Base-by-base conservation (phyloP, 2,329 filamentous ascomycete species). In the Cladophialophora psammophila region DNA sequence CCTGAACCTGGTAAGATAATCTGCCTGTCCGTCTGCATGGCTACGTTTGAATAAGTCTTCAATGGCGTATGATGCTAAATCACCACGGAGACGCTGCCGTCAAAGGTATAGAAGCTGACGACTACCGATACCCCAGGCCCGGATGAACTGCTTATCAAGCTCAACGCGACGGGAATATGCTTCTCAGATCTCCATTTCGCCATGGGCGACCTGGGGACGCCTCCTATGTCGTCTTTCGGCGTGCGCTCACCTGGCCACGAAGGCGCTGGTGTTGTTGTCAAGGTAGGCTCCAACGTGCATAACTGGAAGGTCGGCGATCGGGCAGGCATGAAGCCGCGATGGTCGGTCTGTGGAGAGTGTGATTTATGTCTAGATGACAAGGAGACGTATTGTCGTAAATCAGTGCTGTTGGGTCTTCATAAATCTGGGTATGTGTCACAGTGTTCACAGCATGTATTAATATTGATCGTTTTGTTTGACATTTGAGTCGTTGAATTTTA, bases 91-190 rank as follows among this genome's bases (percentile, higher is more conserved):
- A 26, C 26, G 3, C 26, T 26, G 3, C 26, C 26, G 26, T 26
- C 26, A 26, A 26, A 26, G 26, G 26, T 26, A 26, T 26, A 26
- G 26, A 26, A 26, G 26, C 26, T 26, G 26, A 26, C 26, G 26
- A 26, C 26, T 26, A 26, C 26, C 26, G 26, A 26, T 26, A 2
- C 26, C 26, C 26, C 18, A 91, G 26, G 90, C 31, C 13, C 60
- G n/a, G 66, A 86, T 60, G 85, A 88, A 65, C 75, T 88, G 18
- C 79, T 88, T 3, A 78, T 88, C 70, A 82, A 81, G 58, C 78
- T 88, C 52, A 88, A 87, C 64, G 80, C 79, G 20, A 88, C 86
- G 0, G 86, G 86, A 0, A 78, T 88, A 52, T 88, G 86, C 76
- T 81, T 83, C 66, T 82, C 80, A 20, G 86, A 88, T 70, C 75